Conservation (phyloP, 2,329 filamentous ascomycete genomes). For the Monosporascus sp. region DNA sequence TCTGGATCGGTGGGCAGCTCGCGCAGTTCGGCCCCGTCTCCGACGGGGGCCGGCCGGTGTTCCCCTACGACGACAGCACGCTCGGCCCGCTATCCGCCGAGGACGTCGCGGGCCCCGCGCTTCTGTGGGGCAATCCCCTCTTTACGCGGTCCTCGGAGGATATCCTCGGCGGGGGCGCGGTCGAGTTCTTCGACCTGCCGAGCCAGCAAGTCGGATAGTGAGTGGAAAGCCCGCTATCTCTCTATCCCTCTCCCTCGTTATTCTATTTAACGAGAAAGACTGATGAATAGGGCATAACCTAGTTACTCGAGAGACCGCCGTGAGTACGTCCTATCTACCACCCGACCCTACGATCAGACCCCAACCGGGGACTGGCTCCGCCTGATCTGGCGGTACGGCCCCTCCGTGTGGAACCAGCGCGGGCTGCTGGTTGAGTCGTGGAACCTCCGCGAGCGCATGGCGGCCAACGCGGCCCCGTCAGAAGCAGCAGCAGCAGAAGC, state of each 20-base stretch:
- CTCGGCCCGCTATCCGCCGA: slow-evolving; percentile 18
- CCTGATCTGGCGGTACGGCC: slow-evolving; percentile 15
- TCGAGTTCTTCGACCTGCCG: slow-evolving; percentile 13
- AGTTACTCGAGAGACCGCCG: slow-evolving; percentile 10
- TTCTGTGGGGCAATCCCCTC: slow-evolving; percentile 17
- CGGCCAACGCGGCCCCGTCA: neutral
- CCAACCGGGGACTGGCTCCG: slow-evolving; percentile 10
- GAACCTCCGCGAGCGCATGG: slow-evolving; percentile 7
- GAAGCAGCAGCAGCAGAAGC: neutral
- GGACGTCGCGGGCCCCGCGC: slow-evolving; percentile 17
- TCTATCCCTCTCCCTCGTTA: neutral
- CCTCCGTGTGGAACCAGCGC: slow-evolving; percentile 13
- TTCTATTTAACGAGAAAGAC: neutral
- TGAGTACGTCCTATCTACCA: slow-evolving; percentile 2
- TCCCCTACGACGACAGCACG: slow-evolving; percentile 13
- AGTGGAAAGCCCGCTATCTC: neutral
- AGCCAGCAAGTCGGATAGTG: slow-evolving; percentile 18
- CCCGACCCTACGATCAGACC: slow-evolving; percentile 16
- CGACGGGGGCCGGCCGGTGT: slow-evolving; percentile 4
- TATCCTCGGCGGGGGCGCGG: slow-evolving; percentile 8
- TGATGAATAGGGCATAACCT: neutral
- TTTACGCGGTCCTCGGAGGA: slow-evolving; percentile 17
- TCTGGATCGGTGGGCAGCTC: slow-evolving; percentile 16
- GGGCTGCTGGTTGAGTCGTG: slow-evolving; percentile 8
- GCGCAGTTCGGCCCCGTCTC: slow-evolving; percentile 8